Evolutionary conservation across 768 basidiomycete genomes (phyloP).

Genomic region (Phaeotremella skinneri): DNA sequence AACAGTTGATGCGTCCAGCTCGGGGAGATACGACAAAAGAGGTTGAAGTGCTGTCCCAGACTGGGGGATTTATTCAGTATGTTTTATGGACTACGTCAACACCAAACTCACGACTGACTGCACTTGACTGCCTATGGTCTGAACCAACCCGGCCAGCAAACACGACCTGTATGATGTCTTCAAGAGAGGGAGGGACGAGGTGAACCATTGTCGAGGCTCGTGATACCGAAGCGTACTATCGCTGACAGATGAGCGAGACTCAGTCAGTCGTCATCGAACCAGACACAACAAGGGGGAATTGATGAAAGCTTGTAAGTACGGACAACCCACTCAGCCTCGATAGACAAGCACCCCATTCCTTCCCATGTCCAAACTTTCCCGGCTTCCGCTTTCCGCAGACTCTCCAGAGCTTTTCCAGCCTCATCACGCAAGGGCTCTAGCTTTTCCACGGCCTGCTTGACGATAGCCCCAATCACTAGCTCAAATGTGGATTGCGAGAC

Average conservation of each 20-base stretch:
- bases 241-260: too few relatives aligned
- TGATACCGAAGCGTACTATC: conserved; percentile 30
- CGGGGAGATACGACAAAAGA: conserved; percentile 61
- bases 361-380: conserved; percentile 24
- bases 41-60: conserved; percentile 51
- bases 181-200: conserved; percentile 26
- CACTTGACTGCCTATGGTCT: conserved; percentile 79
- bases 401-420: conserved; percentile 54
- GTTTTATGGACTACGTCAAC: conserved; percentile 62
- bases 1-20: conserved; percentile 56
- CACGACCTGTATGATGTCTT: conserved; percentile 18
- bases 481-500: conserved; percentile 15
- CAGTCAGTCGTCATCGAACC: too few relatives aligned
- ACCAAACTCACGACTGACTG: conserved; percentile 69
- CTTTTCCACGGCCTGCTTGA: conserved; percentile 87
- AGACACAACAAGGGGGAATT: too few relatives aligned
- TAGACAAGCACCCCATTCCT: conserved; percentile 1
- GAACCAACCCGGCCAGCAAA: conserved; percentile 62
- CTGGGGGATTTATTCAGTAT: conserved; percentile 52
- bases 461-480: conserved; percentile 62
- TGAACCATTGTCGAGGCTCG: conserved; percentile 33
- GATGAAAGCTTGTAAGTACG: not conserved
- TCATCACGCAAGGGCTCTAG: conserved; percentile 84
- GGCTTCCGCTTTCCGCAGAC: conserved; percentile 8
- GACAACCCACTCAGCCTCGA: not conserved